Base-by-base conservation (phyloP, 441 rosid genomes). In the Eutrema salsugineum region DNA sequence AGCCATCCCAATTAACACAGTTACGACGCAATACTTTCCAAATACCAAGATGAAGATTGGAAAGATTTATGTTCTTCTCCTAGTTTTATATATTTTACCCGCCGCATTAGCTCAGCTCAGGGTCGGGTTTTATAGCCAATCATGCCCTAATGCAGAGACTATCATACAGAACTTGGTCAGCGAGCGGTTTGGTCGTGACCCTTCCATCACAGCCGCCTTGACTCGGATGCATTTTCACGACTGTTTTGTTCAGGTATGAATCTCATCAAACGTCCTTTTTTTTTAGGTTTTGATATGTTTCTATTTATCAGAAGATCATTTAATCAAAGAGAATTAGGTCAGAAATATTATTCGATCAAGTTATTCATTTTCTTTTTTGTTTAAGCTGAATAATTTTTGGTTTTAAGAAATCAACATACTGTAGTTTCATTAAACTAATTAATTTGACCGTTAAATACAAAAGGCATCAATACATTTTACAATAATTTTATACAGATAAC, bases 211-310 rank as follows among this genome's bases (percentile, higher is more conserved):
- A 0, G 80, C 80, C 1, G 69, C 72, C 10, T 65, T 77, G 57
- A 71, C 75, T 43, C 39, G 80, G 43, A 77, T 77, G 80, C 80
- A 77, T 59, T 77, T 77, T 66, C 80, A 77, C n/a, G 80, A 77
- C 63, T 77, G 80, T 51, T 77, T 77, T 59, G 80, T 77, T 30
- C 43, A 14, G 79, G 71, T 73, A 39, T 38, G 47, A 38, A 58
- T 8, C 19, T 20, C 32, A 12, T 58, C 32, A 7, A 38, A 20
- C 3, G 8, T 2, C 1, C 8, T 6, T 57, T 49, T 35, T 36
- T 27, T 55, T 24, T 24, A 24, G 27, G 15, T 33, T 56, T 56
- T 33, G 8, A 22, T 17, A 55, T 55, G 8, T 5, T 44, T 54
- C 8, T 15, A 8, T 11, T 17, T 17, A 35, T n/a, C 0, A 22